Conservation (phyloP, 306 rosid genomes). For the Glycine soja region DNA sequence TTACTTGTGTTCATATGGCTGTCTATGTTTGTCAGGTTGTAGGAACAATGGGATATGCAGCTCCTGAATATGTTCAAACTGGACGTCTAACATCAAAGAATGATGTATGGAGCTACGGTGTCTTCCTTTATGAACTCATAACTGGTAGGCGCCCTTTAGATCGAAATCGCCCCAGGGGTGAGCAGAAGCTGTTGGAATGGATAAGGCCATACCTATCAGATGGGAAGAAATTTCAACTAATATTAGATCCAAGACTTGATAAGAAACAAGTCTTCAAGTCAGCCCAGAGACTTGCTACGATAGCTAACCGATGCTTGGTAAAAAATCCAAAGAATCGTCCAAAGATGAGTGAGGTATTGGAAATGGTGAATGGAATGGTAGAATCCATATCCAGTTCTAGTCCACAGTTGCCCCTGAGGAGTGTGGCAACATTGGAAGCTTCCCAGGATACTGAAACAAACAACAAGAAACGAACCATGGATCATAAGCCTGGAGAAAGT, state of each 20-base stretch:
- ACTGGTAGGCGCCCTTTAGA: constrained; percentile 93
- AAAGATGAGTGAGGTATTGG: constrained; percentile 92
- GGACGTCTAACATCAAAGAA: constrained; percentile 92
- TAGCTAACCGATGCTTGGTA: constrained; percentile 85
- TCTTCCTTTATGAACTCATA: constrained; percentile 92
- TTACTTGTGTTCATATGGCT: constrained; percentile 43
- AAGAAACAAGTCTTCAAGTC: constrained; percentile 69
- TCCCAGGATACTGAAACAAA: constrained; percentile 47
- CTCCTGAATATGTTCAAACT: constrained; percentile 94
- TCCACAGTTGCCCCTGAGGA: constrained; percentile 59
- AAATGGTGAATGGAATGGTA: constrained; percentile 70
- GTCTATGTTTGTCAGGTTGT: constrained; percentile 71
- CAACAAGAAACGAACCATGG: constrained; percentile 59
- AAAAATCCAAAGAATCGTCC: constrained; percentile 89
- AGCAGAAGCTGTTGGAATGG: constrained; percentile 97
- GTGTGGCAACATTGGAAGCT: constrained; percentile 45
- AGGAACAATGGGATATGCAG: constrained; percentile 98
- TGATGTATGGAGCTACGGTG: constrained; percentile 97
- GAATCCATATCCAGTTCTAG: constrained; percentile 49
- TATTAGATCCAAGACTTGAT: constrained; percentile 89
- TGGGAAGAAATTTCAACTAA: constrained; percentile 73
- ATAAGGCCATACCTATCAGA: constrained; percentile 81
- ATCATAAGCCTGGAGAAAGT: constrained; percentile 59
- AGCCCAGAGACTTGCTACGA: constrained; percentile 69
- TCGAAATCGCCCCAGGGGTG: constrained; percentile 82